Conservation (phyloP, 2,329 filamentous ascomycete genomes). For the Claviceps lovelessii region DNA sequence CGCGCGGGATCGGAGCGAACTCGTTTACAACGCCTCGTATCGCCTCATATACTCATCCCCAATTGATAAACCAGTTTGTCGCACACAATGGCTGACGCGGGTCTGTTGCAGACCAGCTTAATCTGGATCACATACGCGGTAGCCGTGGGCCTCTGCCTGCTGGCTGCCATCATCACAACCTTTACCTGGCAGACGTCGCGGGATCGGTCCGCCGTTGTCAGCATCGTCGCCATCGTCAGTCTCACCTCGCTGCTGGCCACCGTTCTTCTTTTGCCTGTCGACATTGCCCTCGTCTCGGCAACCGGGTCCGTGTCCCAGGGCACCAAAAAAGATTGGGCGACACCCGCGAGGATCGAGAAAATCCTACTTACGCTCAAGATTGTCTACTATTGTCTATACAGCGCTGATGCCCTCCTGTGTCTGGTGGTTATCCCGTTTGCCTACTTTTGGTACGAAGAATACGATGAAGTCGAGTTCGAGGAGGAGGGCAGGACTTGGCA, state of each 20-base stretch:
- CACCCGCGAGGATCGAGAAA: constrained; percentile 59
- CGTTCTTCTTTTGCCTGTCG: constrained; percentile 81
- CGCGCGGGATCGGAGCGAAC: too few relatives aligned
- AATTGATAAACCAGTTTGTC: constrained; percentile 2
- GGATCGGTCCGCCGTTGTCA: constrained; percentile 72
- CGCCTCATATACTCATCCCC: neutral
- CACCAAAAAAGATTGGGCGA: constrained; percentile 89
- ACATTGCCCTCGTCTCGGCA: constrained; percentile 86
- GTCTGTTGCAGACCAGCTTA: constrained; percentile 69
- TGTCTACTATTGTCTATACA: constrained; percentile 88
- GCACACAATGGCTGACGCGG: constrained; percentile 27
- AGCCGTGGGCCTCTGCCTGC: constrained; percentile 60
- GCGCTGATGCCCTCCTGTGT: constrained; percentile 78
- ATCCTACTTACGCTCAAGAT: constrained; percentile 72
- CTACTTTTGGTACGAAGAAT: constrained; percentile 98
- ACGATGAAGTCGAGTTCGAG: constrained; percentile 78
- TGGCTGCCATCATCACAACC: constrained; percentile 70
- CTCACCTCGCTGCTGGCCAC: constrained; percentile 81
- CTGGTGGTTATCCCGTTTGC: constrained; percentile 83
- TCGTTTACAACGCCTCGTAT: neutral
- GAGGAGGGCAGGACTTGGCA: constrained; percentile 61
- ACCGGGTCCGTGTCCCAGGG: constrained; percentile 65
- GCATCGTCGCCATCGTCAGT: constrained; percentile 71
- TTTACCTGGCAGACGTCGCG: constrained; percentile 83
- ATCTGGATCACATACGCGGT: constrained; percentile 93